Conservation (phyloP, 1,139 yeast species). For the Hansenula lynferdii region DNA sequence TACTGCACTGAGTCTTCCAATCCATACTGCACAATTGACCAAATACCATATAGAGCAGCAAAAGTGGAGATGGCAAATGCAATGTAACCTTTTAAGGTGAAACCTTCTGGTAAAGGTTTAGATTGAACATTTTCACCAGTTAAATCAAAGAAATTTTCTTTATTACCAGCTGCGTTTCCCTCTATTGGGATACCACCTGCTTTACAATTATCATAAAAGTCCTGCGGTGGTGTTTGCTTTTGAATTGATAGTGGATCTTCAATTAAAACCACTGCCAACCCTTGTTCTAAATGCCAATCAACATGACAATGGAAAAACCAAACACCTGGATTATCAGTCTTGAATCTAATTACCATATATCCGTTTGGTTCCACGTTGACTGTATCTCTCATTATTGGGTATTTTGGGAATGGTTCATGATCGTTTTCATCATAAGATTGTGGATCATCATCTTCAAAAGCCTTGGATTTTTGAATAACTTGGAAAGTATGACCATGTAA, state of each 20-base stretch:
- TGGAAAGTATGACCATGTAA: slow-evolving; percentile 80
- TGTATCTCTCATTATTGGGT: slow-evolving; percentile 53
- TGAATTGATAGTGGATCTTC: slow-evolving; percentile 60
- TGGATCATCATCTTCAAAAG: too few species aligned
- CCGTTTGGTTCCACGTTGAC: slow-evolving; percentile 54
- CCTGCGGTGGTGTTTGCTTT: slow-evolving; percentile 36
- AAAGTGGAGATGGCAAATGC: slow-evolving; percentile 54
- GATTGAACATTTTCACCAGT: slow-evolving; percentile 53
- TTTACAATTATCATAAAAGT: slow-evolving; percentile 45
- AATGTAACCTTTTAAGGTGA: slow-evolving; percentile 62
- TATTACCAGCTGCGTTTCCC: slow-evolving; percentile 71
- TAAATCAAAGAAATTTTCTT: slow-evolving; percentile 49
- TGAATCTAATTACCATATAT: slow-evolving; percentile 48
- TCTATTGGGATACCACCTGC: slow-evolving; percentile 35
- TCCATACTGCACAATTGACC: slow-evolving; percentile 54
- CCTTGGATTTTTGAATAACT: too few species aligned
- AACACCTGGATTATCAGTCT: slow-evolving; percentile 63
- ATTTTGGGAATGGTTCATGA: slow-evolving; percentile 31
- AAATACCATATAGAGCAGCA: slow-evolving; percentile 56
- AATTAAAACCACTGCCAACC: slow-evolving; percentile 52
- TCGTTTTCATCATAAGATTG: slow-evolving; percentile 34
- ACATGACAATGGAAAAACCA: slow-evolving; percentile 78
- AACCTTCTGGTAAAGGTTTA: slow-evolving; percentile 58
- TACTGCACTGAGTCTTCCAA: slow-evolving; percentile 50
- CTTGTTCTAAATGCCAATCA: slow-evolving; percentile 53